Percentiles rank a stretch among this genome's conserved stretches.
phyloP scores from a whole-genome alignment of 1,284 basidiomycete genomes.

The Gymnopus androsaceus region DNA sequence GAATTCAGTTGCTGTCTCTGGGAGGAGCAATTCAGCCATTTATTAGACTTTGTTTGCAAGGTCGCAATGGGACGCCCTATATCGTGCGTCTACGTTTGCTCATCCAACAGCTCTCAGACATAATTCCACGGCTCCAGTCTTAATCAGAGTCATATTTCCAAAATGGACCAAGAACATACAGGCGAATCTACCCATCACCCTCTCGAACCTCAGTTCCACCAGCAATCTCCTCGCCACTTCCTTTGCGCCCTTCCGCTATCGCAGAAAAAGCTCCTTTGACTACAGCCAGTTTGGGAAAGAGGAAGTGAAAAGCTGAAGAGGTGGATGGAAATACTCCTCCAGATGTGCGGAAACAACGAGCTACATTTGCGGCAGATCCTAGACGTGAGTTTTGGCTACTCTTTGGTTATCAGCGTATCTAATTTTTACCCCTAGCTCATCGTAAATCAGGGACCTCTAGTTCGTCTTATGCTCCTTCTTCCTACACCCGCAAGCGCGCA shows the following conservation, averaged over 20 bases:
- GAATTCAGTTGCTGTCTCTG: too few relatives aligned
- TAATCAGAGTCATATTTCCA: neutral
- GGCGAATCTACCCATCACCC: neutral
- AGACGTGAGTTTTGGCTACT: constrained; percentile 37
- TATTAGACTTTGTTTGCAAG: too few relatives aligned
- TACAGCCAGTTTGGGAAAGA: constrained; percentile 24
- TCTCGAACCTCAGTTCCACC: neutral
- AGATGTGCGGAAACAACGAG: constrained; percentile 38
- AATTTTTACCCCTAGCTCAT: constrained; percentile 34
- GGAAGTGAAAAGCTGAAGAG: constrained; percentile 52
- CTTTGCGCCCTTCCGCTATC: neutral
- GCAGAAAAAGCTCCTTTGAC: constrained; percentile 1
- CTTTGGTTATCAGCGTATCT: constrained; percentile 5
- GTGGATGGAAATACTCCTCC: constrained; percentile 47
- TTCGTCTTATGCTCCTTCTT: constrained; percentile 60
- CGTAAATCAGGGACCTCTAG: constrained; percentile 43
- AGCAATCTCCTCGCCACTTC: neutral
- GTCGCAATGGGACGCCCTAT: too few relatives aligned
- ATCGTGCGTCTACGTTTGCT: neutral
- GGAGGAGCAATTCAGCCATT: too few relatives aligned
- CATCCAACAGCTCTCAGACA: neutral
- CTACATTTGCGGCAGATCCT: constrained; percentile 49
- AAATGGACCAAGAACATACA: neutral
- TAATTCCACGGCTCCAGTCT: neutral
- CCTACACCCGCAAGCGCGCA: constrained; percentile 68